Evolutionary conservation across 495 filamentous ascomycete genomes (phyloP).

Genomic region (Jackrogersella minutella): DNA sequence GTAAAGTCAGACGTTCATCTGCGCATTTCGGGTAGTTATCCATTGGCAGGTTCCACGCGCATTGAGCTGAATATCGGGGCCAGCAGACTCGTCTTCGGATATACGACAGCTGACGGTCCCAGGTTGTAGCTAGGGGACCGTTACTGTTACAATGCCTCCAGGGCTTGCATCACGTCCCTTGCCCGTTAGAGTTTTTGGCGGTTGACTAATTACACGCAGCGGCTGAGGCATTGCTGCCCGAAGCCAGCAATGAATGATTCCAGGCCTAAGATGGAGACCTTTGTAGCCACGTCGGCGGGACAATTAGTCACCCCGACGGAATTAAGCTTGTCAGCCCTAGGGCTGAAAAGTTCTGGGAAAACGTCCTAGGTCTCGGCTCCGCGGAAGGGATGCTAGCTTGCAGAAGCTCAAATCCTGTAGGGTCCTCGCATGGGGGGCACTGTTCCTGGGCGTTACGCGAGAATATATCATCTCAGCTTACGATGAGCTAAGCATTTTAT

Average conservation of each 20-base stretch:
- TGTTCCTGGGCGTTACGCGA: slow-evolving; percentile 17
- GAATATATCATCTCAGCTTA: slow-evolving; percentile 26
- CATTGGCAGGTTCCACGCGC: background rate
- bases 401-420: background rate
- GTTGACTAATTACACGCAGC: background rate
- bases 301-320: background rate
- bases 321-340: slow-evolving; percentile 26
- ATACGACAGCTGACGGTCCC: background rate
- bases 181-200: background rate
- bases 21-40: background rate
- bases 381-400: slow-evolving; percentile 15
- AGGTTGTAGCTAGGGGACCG: background rate
- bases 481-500: slow-evolving; percentile 29
- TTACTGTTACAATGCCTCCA: background rate
- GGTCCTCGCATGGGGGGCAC: background rate
- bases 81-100: background rate
- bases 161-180: background rate
- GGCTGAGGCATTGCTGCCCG: background rate
- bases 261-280: background rate
- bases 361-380: slow-evolving; percentile 1
- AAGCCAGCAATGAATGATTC: background rate
- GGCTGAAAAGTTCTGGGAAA: slow-evolving; percentile 1
- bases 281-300: background rate
- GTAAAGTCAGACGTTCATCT: background rate
- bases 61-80: slow-evolving; percentile 8